These are phyloP conservation scores for Pythium utonaiense DNA, from an alignment of 352 stramenopile species.

Conservation along the genomic window DNA sequence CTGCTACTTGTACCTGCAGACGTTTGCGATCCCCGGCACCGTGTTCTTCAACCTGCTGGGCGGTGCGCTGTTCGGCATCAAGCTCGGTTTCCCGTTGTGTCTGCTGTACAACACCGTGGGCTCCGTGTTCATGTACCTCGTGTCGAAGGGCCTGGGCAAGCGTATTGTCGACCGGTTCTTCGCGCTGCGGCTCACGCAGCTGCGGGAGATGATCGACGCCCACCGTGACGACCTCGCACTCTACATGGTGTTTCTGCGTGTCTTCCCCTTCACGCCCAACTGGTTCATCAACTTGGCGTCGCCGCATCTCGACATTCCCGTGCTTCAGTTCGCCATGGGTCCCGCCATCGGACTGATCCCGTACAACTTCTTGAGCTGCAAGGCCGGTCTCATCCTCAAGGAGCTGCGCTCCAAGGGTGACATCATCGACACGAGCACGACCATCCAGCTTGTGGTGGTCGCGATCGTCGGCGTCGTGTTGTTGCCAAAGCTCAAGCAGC, in stretches of 20 bases:
- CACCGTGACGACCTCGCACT: conserved; percentile 73
- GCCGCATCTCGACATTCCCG: conserved; percentile 63
- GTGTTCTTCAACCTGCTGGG: conserved; percentile 81
- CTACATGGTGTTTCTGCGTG: conserved; percentile 82
- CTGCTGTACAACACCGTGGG: conserved; percentile 79
- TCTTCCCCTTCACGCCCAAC: conserved; percentile 83
- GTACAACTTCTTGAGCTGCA: conserved; percentile 86
- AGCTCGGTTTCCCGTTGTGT: conserved; percentile 68
- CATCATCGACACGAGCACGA: conserved; percentile 77
- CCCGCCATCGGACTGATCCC: conserved; percentile 66
- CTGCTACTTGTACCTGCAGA: conserved; percentile 78
- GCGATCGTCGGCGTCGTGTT: conserved; percentile 54
- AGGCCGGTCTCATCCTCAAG: conserved; percentile 70
- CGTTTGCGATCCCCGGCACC: conserved; percentile 74
- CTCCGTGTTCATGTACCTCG: conserved; percentile 70
- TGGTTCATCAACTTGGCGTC: conserved; percentile 87
- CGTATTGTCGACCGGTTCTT: conserved; percentile 57
- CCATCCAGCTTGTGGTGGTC: conserved; percentile 70
- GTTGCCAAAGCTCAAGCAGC: conserved; percentile 60
- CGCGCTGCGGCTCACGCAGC: conserved; percentile 37
- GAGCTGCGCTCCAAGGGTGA: conserved; percentile 64
- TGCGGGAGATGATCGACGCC: conserved; percentile 53
- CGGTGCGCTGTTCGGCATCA: conserved; percentile 66
- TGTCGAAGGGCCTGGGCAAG: conserved; percentile 56
- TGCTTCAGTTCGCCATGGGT: conserved; percentile 56